These are phyloP conservation scores for Saccharum hybrid DNA, from an alignment of 202 grass and related monocot genomes.

Conservation along the genomic window DNA sequence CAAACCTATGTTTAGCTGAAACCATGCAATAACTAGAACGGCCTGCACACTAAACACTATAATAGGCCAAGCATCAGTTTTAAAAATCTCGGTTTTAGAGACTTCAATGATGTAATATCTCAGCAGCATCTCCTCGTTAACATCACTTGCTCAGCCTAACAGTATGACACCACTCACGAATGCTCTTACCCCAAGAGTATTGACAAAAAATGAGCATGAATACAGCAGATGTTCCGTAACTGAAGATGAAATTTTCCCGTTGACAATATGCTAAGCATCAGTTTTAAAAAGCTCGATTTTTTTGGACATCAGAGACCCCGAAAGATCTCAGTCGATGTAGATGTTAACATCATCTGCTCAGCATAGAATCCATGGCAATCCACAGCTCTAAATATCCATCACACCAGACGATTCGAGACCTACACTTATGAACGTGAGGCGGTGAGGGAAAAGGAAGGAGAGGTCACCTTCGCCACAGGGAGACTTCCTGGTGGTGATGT, in stretches of 20 bases:
- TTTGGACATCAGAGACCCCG: slow-evolving; percentile 41
- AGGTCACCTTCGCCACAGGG: slow-evolving; percentile 88
- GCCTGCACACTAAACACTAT: not conserved
- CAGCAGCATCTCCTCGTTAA: slow-evolving; percentile 58
- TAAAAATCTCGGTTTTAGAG: slow-evolving; percentile 58
- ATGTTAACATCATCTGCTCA: slow-evolving; percentile 47
- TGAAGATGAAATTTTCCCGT: not conserved
- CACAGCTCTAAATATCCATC: not conserved
- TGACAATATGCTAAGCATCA: slow-evolving; percentile 44
- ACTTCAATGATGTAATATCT: slow-evolving; percentile 52
- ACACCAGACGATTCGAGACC: not conserved
- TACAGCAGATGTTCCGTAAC: not conserved
- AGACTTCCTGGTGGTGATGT: slow-evolving; percentile 95
- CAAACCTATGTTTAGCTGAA: not conserved
- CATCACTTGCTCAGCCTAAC: slow-evolving; percentile 32
- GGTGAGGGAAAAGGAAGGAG: not conserved
- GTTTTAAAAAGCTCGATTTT: slow-evolving; percentile 70
- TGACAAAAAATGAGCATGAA: not conserved
- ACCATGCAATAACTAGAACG: not conserved
- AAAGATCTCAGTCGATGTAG: slow-evolving; percentile 40
- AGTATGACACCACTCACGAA: not conserved
- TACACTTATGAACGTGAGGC: not conserved
- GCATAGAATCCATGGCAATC: not conserved
- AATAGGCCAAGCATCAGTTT: slow-evolving; percentile 40
- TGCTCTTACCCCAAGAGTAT: not conserved